Evolutionary conservation across 768 basidiomycete species (phyloP), one percentile per base, ranked within the genome.

Genomic region (Pulveroboletus sp.): DNA sequence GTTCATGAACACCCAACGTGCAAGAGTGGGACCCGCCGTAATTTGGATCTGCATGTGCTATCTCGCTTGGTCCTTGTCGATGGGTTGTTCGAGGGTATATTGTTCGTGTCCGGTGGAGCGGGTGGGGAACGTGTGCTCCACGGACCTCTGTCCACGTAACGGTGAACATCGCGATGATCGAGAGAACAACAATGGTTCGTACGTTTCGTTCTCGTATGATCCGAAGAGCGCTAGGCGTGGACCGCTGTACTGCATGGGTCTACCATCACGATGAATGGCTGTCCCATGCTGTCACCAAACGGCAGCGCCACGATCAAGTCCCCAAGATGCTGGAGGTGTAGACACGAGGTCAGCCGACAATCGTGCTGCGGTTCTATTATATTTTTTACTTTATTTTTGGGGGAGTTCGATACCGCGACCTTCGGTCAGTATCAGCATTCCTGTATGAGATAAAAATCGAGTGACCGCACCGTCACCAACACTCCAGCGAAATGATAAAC

Each of bases 271-370:
- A 47, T 41, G 12, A 13, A 46, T 40, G 47, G 30, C 44, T 38
- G 31, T 47, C 23, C 36, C 36, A 30, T 53, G 43, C 22, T 47
- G 53, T 50, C 30, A 37, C 48, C 43, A 39, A 45, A 43, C 17
- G 14, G 43, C 27, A 17, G 35, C 53, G 49, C 51, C 57, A 62
- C 53, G 10, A 55, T 62, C 53, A 53, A 27, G 24, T n/a, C 22
- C 29, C 34, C 20, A 31, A 29, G 35, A 38, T 35, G 37, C 7
- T 17, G 48, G 19, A 31, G 27, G 17, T 31, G 17, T 6, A 5
- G 10, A 43, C 49, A 53, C 26, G 46, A 36, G 47, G 49, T 31
- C 5, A n/a, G 31, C 19, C 17, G 23, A 40, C 23, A 20, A 19
- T 20, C 20, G 9, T 50, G 39, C 32, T 39, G 47, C 17, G 20